Percentiles rank a stretch among this genome's conserved stretches.
phyloP scores from a whole-genome alignment of 1,139 yeast species.

The Saccharomyces hybrid region DNA sequence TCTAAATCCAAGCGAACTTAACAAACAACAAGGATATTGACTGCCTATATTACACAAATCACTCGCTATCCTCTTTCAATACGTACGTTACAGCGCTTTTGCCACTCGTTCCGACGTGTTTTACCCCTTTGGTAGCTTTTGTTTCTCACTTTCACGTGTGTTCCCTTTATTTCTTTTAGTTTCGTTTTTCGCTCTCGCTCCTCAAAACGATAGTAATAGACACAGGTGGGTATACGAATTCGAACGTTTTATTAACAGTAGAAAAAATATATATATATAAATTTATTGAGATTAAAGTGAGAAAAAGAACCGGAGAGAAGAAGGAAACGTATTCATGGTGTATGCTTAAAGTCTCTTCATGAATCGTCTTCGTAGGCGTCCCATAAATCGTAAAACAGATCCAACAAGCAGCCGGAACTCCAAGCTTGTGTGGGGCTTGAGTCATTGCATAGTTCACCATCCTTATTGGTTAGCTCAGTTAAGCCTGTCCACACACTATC shows the following conservation, averaged over 20 bases:
- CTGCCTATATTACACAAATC: background rate
- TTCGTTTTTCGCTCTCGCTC: constrained; percentile 1
- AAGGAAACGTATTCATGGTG: background rate
- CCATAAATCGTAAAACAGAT: constrained; percentile 62
- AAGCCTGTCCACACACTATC: constrained; percentile 87
- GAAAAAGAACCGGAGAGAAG: background rate
- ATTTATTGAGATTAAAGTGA: background rate
- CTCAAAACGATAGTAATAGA: background rate
- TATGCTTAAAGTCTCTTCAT: background rate
- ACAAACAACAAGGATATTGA: background rate
- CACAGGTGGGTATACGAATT: background rate
- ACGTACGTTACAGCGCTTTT: background rate
- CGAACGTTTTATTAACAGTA: background rate
- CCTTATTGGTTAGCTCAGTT: constrained; percentile 84
- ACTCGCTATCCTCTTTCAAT: background rate
- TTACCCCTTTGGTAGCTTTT: background rate
- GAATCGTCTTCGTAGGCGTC: constrained; percentile 12
- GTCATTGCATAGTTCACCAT: constrained; percentile 72
- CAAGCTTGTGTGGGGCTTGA: constrained; percentile 96
- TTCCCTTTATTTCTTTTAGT: constrained; percentile 1
- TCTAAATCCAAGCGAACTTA: background rate
- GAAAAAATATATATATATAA: background rate
- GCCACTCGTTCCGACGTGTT: background rate
- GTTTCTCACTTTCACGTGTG: background rate
- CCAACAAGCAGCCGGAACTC: constrained; percentile 82